These are phyloP conservation scores for Oryza punctata DNA, from an alignment of 176 grass and related monocot species.

Conservation along the genomic window DNA sequence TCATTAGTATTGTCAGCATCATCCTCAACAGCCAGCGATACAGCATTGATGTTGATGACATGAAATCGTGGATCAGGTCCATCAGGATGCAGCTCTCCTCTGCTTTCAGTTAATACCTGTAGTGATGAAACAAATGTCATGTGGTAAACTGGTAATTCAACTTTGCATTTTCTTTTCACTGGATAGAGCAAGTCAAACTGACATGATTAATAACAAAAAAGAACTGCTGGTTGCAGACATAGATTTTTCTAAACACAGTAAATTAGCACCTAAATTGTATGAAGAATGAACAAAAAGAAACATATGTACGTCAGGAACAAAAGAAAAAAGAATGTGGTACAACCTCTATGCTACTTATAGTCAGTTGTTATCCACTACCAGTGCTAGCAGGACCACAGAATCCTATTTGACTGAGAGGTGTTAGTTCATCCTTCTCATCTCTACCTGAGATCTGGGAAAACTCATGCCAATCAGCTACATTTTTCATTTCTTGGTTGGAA, in stretches of 20 bases:
- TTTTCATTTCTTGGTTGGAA: slow-evolving; percentile 37
- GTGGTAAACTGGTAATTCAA: slow-evolving; percentile 11
- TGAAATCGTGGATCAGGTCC: slow-evolving; percentile 82
- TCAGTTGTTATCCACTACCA: slow-evolving; percentile 77
- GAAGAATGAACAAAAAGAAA: slow-evolving; percentile 9
- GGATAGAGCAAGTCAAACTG: slow-evolving; percentile 15
- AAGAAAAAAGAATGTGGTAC: slow-evolving; percentile 12
- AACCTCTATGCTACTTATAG: slow-evolving; percentile 87
- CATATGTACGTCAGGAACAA: background rate
- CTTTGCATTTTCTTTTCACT: slow-evolving; percentile 6
- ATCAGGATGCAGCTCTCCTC: slow-evolving; percentile 71
- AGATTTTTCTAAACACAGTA: slow-evolving; percentile 13
- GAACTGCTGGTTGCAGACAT: background rate
- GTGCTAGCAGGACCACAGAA: slow-evolving; percentile 77
- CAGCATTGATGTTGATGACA: slow-evolving; percentile 84
- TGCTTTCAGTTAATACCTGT: slow-evolving; percentile 81
- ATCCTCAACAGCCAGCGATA: slow-evolving; percentile 72
- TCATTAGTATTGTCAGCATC: slow-evolving; percentile 50
- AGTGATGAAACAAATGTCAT: slow-evolving; percentile 33
- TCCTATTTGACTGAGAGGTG: slow-evolving; percentile 86
- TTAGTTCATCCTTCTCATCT: slow-evolving; percentile 65
- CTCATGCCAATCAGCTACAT: slow-evolving; percentile 47
- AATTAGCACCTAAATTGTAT: background rate
- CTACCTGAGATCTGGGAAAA: slow-evolving; percentile 88
- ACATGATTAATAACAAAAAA: background rate